Conservation (phyloP, 768 basidiomycete genomes). For the Suillus cothurnatus region DNA sequence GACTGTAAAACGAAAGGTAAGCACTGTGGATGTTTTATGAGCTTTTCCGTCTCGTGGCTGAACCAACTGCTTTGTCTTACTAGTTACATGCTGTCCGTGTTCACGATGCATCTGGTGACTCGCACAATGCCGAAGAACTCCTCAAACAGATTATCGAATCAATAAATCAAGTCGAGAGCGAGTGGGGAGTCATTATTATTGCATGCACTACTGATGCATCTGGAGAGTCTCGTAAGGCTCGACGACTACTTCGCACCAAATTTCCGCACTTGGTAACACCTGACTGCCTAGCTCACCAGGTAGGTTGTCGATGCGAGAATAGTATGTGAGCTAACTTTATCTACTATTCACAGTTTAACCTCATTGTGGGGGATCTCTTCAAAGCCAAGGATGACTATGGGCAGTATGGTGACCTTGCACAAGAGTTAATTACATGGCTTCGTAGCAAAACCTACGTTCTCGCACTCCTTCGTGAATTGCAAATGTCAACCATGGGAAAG, state of each 20-base stretch:
- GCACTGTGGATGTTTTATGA: neutral
- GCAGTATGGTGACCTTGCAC: conserved; percentile 25
- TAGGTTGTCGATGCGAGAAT: conserved; percentile 15
- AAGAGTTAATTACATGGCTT: conserved; percentile 42
- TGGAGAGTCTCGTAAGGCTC: conserved; percentile 36
- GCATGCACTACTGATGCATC: conserved; percentile 36
- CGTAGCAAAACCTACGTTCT: conserved; percentile 37
- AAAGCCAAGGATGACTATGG: conserved; percentile 25
- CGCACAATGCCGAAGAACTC: conserved; percentile 35
- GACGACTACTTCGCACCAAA: conserved; percentile 16
- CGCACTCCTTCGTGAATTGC: conserved; percentile 28
- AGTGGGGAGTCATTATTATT: conserved; percentile 28
- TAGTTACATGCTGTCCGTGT: conserved; percentile 35
- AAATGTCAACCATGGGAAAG: conserved; percentile 10
- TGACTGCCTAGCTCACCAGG: conserved; percentile 43
- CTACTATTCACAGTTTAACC: conserved; percentile 36
- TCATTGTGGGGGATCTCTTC: conserved; percentile 43
- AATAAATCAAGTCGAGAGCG: conserved; percentile 18
- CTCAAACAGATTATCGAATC: conserved; percentile 22
- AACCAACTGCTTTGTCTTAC: conserved; percentile 2
- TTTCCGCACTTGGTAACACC: conserved; percentile 30
- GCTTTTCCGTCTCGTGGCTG: neutral
- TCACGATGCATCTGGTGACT: conserved; percentile 33
- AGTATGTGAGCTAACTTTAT: neutral
- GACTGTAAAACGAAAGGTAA: conserved; percentile 22